Conservation (phyloP, 2,329 filamentous ascomycete genomes). For the Penicillium brevicompactum region DNA sequence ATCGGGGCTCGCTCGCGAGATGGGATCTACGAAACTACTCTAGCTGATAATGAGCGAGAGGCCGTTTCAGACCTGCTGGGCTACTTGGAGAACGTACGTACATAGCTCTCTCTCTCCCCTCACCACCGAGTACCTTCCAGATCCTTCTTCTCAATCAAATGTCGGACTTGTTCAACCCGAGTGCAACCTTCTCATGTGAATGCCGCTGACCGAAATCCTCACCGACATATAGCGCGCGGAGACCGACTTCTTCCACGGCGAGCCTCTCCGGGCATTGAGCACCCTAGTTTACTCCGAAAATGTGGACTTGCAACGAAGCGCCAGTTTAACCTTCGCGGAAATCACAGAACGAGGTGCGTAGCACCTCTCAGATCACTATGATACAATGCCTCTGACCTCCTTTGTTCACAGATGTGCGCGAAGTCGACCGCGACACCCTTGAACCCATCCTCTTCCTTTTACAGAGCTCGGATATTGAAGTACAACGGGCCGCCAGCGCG, state of each 20-base stretch:
- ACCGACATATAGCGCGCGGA: constrained; percentile 71
- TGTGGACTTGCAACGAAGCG: constrained; percentile 94
- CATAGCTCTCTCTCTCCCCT: neutral
- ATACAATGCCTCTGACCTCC: constrained; percentile 19
- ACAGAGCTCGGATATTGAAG: constrained; percentile 93
- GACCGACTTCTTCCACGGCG: constrained; percentile 97
- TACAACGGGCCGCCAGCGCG: constrained; percentile 93
- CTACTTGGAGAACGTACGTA: constrained; percentile 89
- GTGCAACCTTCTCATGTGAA: neutral
- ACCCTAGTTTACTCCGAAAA: constrained; percentile 98
- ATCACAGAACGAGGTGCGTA: constrained; percentile 90
- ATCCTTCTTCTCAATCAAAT: constrained; percentile 31
- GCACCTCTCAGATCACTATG: neutral
- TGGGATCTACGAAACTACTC: constrained; percentile 79
- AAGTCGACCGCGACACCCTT: constrained; percentile 92
- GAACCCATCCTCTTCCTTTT: constrained; percentile 95
- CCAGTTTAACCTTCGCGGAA: constrained; percentile 96
- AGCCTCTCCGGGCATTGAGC: constrained; percentile 88
- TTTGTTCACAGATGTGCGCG: constrained; percentile 75
- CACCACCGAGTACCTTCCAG: constrained; percentile 2
- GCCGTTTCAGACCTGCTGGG: constrained; percentile 93
- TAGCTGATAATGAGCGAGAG: constrained; percentile 95
- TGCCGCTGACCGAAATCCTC: constrained; percentile 27
- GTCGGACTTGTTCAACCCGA: neutral
- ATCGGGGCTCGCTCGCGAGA: constrained; percentile 72